A percentile compares a stretch with the other conserved stretches of the same genome.
Evolutionary conservation across 768 basidiomycete species (phyloP).

Genomic region (Kwoniella dejecticola): DNA sequence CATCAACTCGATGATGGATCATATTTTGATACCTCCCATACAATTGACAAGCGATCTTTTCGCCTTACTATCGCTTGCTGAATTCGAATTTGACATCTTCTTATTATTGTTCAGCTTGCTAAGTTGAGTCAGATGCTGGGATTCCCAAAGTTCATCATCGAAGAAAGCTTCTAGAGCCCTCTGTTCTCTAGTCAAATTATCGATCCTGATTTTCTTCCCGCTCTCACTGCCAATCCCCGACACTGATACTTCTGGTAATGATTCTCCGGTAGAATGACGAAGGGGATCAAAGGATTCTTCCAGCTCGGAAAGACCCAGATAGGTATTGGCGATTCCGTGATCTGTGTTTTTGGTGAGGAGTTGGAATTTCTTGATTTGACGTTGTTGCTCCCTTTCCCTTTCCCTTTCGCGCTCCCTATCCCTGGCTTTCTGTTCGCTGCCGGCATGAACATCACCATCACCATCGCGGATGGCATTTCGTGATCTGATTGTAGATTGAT

Average conservation of each 20-base stretch:
- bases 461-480: neutral
- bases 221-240: slow-evolving; percentile 1
- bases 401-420: slow-evolving; percentile 8
- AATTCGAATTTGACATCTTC: too few species aligned
- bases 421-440: neutral
- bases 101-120: too few species aligned
- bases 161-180: slow-evolving; percentile 39
- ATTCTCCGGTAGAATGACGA: neutral
- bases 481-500: neutral
- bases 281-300: slow-evolving; percentile 16
- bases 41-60: slow-evolving; percentile 24
- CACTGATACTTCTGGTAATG: neutral
- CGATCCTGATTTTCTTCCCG: slow-evolving; percentile 13
- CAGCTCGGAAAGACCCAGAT: slow-evolving; percentile 29
- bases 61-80: slow-evolving; percentile 33
- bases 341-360: slow-evolving; percentile 50
- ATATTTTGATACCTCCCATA: neutral
- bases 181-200: slow-evolving; percentile 23
- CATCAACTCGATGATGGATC: neutral
- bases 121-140: too few species aligned
- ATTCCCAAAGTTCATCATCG: slow-evolving; percentile 49
- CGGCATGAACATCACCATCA: slow-evolving; percentile 4
- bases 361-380: slow-evolving; percentile 50
- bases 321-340: slow-evolving; percentile 37
- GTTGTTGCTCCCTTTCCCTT: slow-evolving; percentile 31